These are phyloP conservation scores for Flaveria floridana DNA, from an alignment of 140 eudicot species.

Conservation along the genomic window DNA sequence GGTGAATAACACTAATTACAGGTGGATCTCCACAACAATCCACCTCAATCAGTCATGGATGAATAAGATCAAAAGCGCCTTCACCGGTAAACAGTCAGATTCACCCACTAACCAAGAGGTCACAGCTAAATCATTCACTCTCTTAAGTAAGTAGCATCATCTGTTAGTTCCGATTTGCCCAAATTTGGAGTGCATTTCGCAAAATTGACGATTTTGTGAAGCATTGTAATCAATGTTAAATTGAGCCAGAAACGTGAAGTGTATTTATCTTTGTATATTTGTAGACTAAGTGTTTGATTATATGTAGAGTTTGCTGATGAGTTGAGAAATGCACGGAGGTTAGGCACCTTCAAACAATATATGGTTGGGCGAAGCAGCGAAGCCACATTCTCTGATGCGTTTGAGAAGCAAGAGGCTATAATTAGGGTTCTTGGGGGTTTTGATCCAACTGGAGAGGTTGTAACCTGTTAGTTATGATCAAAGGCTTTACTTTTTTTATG, in stretches of 20 bases:
- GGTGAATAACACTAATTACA: slow-evolving; percentile 25
- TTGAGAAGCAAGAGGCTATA: slow-evolving; percentile 81
- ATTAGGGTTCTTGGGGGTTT: slow-evolving; percentile 70
- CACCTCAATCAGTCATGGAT: slow-evolving; percentile 63
- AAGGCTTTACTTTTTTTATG: neutral
- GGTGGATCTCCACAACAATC: slow-evolving; percentile 52
- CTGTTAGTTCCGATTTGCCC: slow-evolving; percentile 19
- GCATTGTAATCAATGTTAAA: slow-evolving; percentile 18
- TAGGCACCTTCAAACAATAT: slow-evolving; percentile 68
- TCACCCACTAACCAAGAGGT: slow-evolving; percentile 34
- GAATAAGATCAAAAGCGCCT: slow-evolving; percentile 68
- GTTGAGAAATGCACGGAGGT: slow-evolving; percentile 63
- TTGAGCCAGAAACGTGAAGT: slow-evolving; percentile 21
- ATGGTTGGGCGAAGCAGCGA: slow-evolving; percentile 83
- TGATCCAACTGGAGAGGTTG: slow-evolving; percentile 84
- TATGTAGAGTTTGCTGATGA: slow-evolving; percentile 81
- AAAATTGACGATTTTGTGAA: neutral
- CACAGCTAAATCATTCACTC: slow-evolving; percentile 54
- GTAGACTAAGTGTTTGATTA: slow-evolving; percentile 12
- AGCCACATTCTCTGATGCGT: slow-evolving; percentile 79
- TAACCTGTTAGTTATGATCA: slow-evolving; percentile 12
- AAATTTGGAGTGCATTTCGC: neutral
- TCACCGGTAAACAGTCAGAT: slow-evolving; percentile 55
- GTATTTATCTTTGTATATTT: neutral
- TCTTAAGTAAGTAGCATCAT: slow-evolving; percentile 43